Percentiles rank a stretch among this genome's conserved stretches.
phyloP scores from a whole-genome alignment of 176 grass and related monocot genomes.

The Rhynchospora breviuscula region DNA sequence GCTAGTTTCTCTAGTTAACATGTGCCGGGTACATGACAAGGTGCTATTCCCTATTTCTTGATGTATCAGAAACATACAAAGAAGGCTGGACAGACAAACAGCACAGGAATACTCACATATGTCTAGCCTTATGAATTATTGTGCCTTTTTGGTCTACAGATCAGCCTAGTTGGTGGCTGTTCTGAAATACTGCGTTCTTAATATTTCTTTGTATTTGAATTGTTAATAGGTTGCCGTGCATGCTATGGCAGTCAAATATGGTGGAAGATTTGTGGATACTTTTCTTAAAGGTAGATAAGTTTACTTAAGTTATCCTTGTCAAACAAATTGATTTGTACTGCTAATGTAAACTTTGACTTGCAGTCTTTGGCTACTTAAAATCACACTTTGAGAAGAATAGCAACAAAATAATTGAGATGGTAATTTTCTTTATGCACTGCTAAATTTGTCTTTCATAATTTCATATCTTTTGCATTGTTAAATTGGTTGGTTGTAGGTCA shows the following conservation, averaged over 20 bases:
- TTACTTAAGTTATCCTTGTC: background rate
- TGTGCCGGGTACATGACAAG: conserved; percentile 67
- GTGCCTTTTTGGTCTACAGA: background rate
- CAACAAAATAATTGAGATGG: conserved; percentile 47
- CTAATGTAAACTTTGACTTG: conserved; percentile 17
- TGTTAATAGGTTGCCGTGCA: conserved; percentile 59
- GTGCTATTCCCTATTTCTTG: conserved; percentile 26
- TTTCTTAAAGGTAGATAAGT: conserved; percentile 82
- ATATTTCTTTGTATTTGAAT: conserved; percentile 4
- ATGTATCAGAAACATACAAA: background rate
- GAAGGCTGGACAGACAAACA: background rate
- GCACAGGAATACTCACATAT: too few relatives aligned
- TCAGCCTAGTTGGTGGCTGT: background rate
- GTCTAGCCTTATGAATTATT: background rate
- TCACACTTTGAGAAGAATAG: conserved; percentile 52
- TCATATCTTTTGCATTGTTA: conserved; percentile 10
- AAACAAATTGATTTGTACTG: conserved; percentile 10
- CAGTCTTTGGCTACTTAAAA: conserved; percentile 72
- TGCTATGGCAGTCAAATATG: conserved; percentile 82
- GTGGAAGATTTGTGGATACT: conserved; percentile 61
- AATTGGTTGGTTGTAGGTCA: conserved; percentile 45
- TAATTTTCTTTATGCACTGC: conserved; percentile 35
- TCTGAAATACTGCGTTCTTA: conserved; percentile 2
- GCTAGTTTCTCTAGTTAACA: conserved; percentile 53
- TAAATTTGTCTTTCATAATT: conserved; percentile 1